A percentile compares a stretch with the other conserved stretches of the same genome.
Evolutionary conservation across 2,329 filamentous ascomycete species (phyloP).

Genomic region (Paraphaeosphaeria minitans): DNA sequence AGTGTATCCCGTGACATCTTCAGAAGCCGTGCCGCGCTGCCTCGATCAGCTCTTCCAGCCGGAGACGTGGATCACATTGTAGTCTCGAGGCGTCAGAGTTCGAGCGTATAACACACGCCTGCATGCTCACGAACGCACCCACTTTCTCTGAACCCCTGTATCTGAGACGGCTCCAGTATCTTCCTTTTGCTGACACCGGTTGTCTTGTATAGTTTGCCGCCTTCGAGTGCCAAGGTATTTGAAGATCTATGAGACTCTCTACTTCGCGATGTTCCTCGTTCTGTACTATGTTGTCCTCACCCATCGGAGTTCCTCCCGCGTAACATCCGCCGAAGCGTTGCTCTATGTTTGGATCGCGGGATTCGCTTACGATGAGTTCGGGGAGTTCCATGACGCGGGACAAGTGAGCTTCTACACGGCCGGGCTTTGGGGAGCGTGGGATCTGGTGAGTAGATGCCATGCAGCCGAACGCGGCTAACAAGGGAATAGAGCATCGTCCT

Average conservation of each 20-base stretch:
- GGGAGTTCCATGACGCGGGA: constrained; percentile 79
- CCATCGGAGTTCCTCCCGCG: constrained; percentile 67
- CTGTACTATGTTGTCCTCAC: constrained; percentile 89
- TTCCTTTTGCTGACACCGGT: background rate
- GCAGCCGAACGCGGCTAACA: constrained; percentile 7
- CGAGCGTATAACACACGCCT: background rate
- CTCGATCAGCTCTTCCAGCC: too few relatives aligned
- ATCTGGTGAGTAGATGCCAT: constrained; percentile 19
- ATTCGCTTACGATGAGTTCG: constrained; percentile 80
- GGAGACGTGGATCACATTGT: too few relatives aligned
- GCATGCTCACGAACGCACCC: background rate
- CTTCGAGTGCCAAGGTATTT: constrained; percentile 81
- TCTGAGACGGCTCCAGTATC: background rate
- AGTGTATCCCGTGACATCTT: background rate
- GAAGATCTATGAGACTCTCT: constrained; percentile 81
- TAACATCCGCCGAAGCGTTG: constrained; percentile 72
- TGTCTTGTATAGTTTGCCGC: constrained; percentile 64
- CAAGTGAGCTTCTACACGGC: constrained; percentile 66
- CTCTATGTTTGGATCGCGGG: constrained; percentile 87
- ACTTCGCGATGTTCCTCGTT: constrained; percentile 75
- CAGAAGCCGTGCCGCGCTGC: background rate
- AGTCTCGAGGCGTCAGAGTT: too few relatives aligned
- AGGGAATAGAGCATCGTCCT: constrained; percentile 64
- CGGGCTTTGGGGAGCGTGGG: constrained; percentile 58
- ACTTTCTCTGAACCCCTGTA: background rate